Base-by-base conservation (phyloP, 2,329 filamentous ascomycete genomes). In the Fusarium globosum region DNA sequence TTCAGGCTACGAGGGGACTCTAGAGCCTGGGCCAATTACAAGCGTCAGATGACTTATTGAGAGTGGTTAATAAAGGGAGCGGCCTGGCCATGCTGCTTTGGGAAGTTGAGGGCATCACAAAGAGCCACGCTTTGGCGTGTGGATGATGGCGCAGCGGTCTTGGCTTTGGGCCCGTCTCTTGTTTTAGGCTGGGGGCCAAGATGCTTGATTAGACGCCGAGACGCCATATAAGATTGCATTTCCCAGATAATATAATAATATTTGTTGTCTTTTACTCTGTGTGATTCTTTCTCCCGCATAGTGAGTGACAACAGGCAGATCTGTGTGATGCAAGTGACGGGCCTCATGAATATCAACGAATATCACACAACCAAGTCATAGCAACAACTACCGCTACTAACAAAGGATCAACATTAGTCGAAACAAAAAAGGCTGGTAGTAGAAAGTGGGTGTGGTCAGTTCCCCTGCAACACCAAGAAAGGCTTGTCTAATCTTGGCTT, bases 401-500 rank as follows among this genome's bases (percentile, higher is more conserved):
- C 41, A 61, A n/a, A 48, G 15, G 41, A 59, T 59, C 56, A 51
- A n/a, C 41, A 55, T 35, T 18, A 61, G 20, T 30, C 26, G 42
- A 48, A 39, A 68, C 56, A 55, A 55, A 42, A 62, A 33, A 70
- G 70, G 70, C 46, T 69, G 65, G 69, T 38, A 18, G 33, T 46
- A 38, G 23, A 20, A 26, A 41, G 26, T 62, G 48, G 49, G 43
- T 45, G 51, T 52, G 30, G n/a, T 61, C 39, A 49, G 38, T 33
- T 46, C 56, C 51, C 35, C 53, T 57, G 57, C 55, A 49, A 68
- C 69, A 58, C 28, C 57, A 51, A 63, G 48, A 56, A 63, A 61
- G 45, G 70, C 66, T 71, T 63, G 41, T 66, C 61, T 60, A 55
- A 56, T 61, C 61, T 75, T 75, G 70, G 66, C 69, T 71, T 72